Evolutionary conservation across 352 stramenopile species (phyloP).

Genomic region (Pythium biforme): DNA sequence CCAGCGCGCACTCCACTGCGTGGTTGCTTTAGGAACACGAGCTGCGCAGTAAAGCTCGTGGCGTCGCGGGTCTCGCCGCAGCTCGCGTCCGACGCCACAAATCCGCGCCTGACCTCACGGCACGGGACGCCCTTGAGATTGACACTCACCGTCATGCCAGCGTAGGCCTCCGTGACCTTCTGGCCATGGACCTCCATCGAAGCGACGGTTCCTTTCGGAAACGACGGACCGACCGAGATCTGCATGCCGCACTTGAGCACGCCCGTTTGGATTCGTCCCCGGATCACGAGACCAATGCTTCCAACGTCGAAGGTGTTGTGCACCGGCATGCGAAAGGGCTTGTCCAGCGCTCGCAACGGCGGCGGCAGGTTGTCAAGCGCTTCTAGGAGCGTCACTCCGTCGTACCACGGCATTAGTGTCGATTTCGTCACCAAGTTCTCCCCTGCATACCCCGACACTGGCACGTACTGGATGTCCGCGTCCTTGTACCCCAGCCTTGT

Average conservation of each 20-base stretch:
- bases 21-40: slow-evolving; percentile 94
- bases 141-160: slow-evolving; percentile 97
- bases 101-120: slow-evolving; percentile 94
- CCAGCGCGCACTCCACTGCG: slow-evolving; percentile 69
- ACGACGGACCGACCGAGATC: slow-evolving; percentile 90
- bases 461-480: slow-evolving; percentile 94
- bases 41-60: slow-evolving; percentile 92
- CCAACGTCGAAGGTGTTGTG: slow-evolving; percentile 98
- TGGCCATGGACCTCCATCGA: slow-evolving; percentile 97
- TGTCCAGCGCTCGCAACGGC: slow-evolving; percentile 92
- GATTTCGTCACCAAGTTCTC: slow-evolving; percentile 98
- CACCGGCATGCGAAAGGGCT: slow-evolving; percentile 95
- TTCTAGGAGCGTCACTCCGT: slow-evolving; percentile 90
- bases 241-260: slow-evolving; percentile 94
- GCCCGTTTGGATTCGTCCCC: slow-evolving; percentile 97
- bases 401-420: slow-evolving; percentile 96
- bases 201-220: slow-evolving; percentile 91
- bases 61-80: slow-evolving; percentile 88
- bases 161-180: slow-evolving; percentile 84
- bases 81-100: slow-evolving; percentile 93
- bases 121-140: slow-evolving; percentile 96
- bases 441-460: slow-evolving; percentile 95
- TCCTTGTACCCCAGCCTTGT: slow-evolving; percentile 97
- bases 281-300: slow-evolving; percentile 96
- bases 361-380: slow-evolving; percentile 89